These are phyloP conservation scores for Cornus suecica DNA, from an alignment of 148 eudicot genomes.

Conservation along the genomic window DNA sequence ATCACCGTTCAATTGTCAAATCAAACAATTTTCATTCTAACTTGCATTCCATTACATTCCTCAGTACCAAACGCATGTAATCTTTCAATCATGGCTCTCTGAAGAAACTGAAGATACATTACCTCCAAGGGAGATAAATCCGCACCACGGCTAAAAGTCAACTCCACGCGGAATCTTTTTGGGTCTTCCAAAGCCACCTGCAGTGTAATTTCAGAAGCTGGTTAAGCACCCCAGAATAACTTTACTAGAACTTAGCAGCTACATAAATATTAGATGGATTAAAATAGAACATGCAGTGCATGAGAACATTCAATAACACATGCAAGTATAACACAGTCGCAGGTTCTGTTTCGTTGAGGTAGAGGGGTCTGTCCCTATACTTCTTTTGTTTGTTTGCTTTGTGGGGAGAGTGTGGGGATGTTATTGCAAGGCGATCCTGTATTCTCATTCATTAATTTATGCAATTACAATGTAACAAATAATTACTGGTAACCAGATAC, in stretches of 20 bases:
- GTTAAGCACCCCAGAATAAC: background rate
- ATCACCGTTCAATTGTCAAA: too few relatives aligned
- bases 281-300: background rate
- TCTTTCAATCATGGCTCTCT: background rate
- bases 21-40: too few relatives aligned
- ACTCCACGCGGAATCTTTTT: conserved; percentile 75
- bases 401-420: too few relatives aligned
- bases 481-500: background rate
- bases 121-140: conserved; percentile 97
- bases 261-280: background rate
- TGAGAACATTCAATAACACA: background rate
- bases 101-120: conserved; percentile 10
- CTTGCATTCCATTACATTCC: too few relatives aligned
- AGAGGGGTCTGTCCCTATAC: too few relatives aligned
- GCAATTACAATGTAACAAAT: background rate
- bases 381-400: too few relatives aligned
- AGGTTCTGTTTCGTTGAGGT: too few relatives aligned
- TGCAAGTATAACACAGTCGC: background rate
- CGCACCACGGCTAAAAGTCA: conserved; percentile 99
- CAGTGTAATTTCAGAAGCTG: conserved; percentile 16
- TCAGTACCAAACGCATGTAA: too few relatives aligned
- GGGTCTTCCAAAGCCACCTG: conserved; percentile 88
- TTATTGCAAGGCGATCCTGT: background rate
- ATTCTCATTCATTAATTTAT: background rate
- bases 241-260: background rate